These are phyloP conservation scores for Pestalotiopsis sp. DNA, from an alignment of 2,329 filamentous ascomycete species.

Conservation along the genomic window DNA sequence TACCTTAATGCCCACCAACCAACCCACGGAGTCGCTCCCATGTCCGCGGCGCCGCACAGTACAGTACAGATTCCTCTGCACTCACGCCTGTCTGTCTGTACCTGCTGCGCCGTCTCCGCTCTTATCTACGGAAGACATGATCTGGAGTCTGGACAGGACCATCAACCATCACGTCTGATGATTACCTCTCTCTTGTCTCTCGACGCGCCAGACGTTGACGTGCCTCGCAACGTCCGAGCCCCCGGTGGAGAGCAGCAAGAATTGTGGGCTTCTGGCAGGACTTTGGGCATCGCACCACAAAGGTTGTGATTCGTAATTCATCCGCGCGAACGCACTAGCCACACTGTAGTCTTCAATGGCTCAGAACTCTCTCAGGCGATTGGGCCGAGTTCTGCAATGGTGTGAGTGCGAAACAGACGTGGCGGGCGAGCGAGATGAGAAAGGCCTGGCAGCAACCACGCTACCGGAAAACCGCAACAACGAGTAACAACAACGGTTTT, in stretches of 20 bases:
- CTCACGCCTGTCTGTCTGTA: neutral
- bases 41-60: neutral
- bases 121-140: constrained; percentile 18
- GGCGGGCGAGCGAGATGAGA: constrained; percentile 12
- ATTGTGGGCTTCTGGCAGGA: constrained; percentile 18
- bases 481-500: neutral
- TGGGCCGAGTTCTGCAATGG: constrained; percentile 16
- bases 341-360: constrained; percentile 24
- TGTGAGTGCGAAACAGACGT: constrained; percentile 23
- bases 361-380: constrained; percentile 17
- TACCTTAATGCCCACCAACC: too few species aligned
- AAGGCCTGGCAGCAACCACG: neutral
- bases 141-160: constrained; percentile 21
- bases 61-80: constrained; percentile 10
- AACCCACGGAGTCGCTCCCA: neutral
- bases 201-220: constrained; percentile 21
- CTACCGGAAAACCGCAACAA: neutral
- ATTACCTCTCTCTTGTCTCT: constrained; percentile 7
- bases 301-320: constrained; percentile 22
- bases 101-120: neutral
- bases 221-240: constrained; percentile 25
- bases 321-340: constrained; percentile 20
- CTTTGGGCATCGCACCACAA: constrained; percentile 17
- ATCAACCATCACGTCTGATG: neutral
- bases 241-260: constrained; percentile 1